Evolutionary conservation across 495 filamentous ascomycete species (phyloP), one percentile per base, ranked within the genome.

Genomic region (Podospora appendiculata): DNA sequence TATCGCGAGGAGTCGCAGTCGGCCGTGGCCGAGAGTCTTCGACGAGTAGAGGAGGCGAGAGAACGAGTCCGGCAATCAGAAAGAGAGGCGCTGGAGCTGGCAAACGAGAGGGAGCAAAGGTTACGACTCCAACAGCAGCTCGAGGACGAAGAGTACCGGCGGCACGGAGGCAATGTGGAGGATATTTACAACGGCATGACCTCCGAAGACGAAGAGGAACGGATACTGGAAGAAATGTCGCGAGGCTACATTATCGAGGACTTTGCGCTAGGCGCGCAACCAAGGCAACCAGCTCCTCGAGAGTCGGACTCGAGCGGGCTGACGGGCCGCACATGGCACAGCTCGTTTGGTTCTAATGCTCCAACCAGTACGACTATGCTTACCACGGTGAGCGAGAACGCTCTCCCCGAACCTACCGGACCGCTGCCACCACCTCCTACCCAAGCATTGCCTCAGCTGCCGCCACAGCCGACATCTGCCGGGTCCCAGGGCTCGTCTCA

Each of bases 201-300:
- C 51, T 86, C 83, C n/a, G 88, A 91, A 49, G 89, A 91, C 47
- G 90, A 95, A 57, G 93, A 97, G 62, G 93, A 97, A 62, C 80
- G 90, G 38, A 75, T 96, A 54, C 68, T 98, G 38, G 93, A 98
- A 57, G 90, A 96, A 63, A 92, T 96, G 82, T 93, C 89, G 1
- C 82, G 78, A 55, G 89, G 87, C 45, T 94, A 92, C 61, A 77
- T 86, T 33, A 85, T 95, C 73, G 88, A 93, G 51, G 89, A 92
- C 50, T 92, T 94, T 60, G 79, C 90, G 51, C 88, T 95, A 65
- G 86, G 83, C 45, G 61, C 83, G 14, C 82, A 83, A 58, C 78
- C 82, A 3, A 90, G 87, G 55, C 84, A 87, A 9, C 79, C 85
- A 12, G 73, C 96, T 25, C 92, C 92, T 36, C 81, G 92, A 51